Conservation (phyloP, 106 monocot species). For the Amphibolis antarctica region DNA sequence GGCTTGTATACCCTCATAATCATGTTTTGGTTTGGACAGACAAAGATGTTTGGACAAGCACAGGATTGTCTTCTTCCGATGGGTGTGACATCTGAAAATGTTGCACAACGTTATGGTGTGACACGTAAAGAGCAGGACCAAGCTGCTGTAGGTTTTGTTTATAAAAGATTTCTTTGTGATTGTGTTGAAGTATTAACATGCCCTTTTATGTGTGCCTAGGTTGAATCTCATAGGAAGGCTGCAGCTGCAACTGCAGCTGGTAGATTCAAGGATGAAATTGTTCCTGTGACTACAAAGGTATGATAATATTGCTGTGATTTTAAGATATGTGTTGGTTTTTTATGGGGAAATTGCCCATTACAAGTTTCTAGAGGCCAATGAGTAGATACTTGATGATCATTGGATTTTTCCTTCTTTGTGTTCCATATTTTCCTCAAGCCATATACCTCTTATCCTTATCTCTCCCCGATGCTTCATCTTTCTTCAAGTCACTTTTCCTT, state of each 20-base stretch:
- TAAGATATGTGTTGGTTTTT: background rate
- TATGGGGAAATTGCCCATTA: background rate
- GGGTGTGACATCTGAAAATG: constrained; percentile 86
- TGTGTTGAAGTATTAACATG: background rate
- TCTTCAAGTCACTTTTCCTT: no score
- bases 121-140: constrained; percentile 75
- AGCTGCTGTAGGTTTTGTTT: constrained; percentile 48
- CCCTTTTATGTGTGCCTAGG: constrained; percentile 23
- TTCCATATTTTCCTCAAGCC: no score
- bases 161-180: background rate
- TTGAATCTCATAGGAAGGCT: constrained; percentile 88
- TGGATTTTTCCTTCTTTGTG: no score
- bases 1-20: background rate
- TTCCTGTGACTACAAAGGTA: constrained; percentile 90
- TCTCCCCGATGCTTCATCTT: no score
- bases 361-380: no score
- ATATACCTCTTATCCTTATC: no score
- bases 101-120: constrained; percentile 65
- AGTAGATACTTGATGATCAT: no score
- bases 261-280: constrained; percentile 94
- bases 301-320: background rate
- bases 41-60: constrained; percentile 45
- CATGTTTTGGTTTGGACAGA: constrained; percentile 16
- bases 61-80: constrained; percentile 75
- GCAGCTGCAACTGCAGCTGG: constrained; percentile 84